Conservation (phyloP, 1,284 basidiomycete genomes). For the Cutaneotrichosporon cyanovorans region DNA sequence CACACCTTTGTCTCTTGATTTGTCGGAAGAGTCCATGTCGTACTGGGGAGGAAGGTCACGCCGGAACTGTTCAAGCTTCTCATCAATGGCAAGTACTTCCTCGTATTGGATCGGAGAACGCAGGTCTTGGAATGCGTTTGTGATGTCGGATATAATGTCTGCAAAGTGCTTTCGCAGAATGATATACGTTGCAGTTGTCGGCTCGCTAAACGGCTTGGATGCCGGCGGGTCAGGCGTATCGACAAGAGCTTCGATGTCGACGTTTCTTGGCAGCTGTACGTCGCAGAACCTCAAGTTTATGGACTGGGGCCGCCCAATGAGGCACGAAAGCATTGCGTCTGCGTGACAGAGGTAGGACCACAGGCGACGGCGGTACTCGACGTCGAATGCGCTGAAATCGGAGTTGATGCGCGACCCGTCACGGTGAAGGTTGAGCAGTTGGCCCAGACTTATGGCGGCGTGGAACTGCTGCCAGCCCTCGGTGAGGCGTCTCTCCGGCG, state of each 20-base stretch:
- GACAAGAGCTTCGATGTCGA: constrained; percentile 55
- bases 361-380: constrained; percentile 81
- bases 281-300: constrained; percentile 35
- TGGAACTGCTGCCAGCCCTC: constrained; percentile 92
- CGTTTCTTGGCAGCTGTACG: constrained; percentile 59
- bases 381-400: constrained; percentile 59
- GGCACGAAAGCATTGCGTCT: constrained; percentile 74
- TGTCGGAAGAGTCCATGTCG: constrained; percentile 28
- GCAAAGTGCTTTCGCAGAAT: constrained; percentile 80
- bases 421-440: constrained; percentile 82
- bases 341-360: constrained; percentile 92
- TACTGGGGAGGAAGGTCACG: constrained; percentile 58
- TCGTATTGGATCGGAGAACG: constrained; percentile 67
- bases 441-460: constrained; percentile 79
- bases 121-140: constrained; percentile 85
- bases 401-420: constrained; percentile 65
- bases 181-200: constrained; percentile 74
- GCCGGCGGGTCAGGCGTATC: constrained; percentile 4
- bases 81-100: constrained; percentile 73
- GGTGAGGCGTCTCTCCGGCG: constrained; percentile 42
- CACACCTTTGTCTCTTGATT: constrained; percentile 30
- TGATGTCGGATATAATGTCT: constrained; percentile 64
- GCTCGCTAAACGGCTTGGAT: constrained; percentile 46
- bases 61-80: constrained; percentile 71
- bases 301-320: constrained; percentile 77